A percentile compares a stretch with the other conserved stretches of the same genome.
Evolutionary conservation across 1,284 basidiomycete genomes (phyloP).

Genomic region (Cutaneotrichosporon cutaneum): DNA sequence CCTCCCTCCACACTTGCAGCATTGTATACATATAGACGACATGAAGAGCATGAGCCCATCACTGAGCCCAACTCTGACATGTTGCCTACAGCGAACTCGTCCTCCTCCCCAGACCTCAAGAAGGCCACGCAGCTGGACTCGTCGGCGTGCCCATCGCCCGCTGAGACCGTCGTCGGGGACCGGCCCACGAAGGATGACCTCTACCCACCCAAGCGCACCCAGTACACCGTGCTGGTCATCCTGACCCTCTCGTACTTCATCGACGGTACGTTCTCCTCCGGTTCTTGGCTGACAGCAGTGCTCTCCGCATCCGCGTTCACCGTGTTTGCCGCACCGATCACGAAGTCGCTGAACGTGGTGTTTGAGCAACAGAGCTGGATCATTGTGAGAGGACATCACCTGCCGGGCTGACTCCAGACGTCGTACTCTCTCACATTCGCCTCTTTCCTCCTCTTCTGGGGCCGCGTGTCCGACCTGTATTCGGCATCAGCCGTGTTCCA

Average conservation of each 20-base stretch:
- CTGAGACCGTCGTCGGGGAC: neutral
- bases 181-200: neutral
- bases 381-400: conserved; percentile 18
- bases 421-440: conserved; percentile 38
- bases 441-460: conserved; percentile 39
- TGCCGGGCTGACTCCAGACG: conserved; percentile 12
- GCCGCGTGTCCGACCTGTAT: conserved; percentile 37
- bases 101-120: neutral
- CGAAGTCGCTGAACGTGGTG: conserved; percentile 27
- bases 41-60: neutral
- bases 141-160: neutral
- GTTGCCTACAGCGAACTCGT: neutral
- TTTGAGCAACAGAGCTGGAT: conserved; percentile 36
- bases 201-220: neutral
- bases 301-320: conserved; percentile 22
- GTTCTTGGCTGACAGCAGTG: conserved; percentile 7
- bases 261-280: neutral
- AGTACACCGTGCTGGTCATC: neutral
- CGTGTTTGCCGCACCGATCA: conserved; percentile 28
- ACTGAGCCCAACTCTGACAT: neutral
- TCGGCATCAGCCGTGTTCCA: conserved; percentile 35
- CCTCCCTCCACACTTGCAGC: neutral
- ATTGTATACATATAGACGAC: neutral
- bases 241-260: neutral
- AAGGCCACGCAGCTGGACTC: neutral